Conservation (phyloP, 1,139 yeast species). For the Zygosaccharomyces pseudobailii region DNA sequence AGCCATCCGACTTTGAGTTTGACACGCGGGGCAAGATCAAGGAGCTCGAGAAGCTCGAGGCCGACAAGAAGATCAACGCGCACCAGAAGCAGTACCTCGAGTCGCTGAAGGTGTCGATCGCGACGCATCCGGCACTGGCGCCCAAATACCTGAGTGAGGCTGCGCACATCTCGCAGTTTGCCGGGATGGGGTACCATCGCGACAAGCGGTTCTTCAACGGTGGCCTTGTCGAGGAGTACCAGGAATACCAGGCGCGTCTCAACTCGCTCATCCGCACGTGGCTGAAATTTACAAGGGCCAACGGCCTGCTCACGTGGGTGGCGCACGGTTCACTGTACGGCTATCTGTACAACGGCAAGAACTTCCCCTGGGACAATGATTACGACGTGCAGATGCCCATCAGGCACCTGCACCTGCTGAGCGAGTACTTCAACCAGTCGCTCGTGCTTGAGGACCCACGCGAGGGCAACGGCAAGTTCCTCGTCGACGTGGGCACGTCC, state of each 20-base stretch:
- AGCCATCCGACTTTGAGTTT: conserved; percentile 26
- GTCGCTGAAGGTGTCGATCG: conserved; percentile 22
- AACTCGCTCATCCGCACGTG: conserved; percentile 55
- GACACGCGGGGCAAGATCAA: conserved; percentile 23
- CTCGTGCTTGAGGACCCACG: conserved; percentile 58
- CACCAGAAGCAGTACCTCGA: conserved; percentile 28
- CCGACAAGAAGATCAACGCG: conserved; percentile 3
- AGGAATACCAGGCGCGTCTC: conserved; percentile 43
- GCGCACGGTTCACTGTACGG: conserved; percentile 67
- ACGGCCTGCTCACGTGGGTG: conserved; percentile 54
- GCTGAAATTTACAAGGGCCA: conserved; percentile 52
- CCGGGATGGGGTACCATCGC: conserved; percentile 57
- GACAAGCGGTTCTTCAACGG: conserved; percentile 72
- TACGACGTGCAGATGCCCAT: conserved; percentile 69
- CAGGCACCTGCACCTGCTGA: conserved; percentile 47
- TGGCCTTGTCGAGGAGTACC: conserved; percentile 34
- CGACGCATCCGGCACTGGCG: conserved; percentile 26
- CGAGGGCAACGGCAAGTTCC: conserved; percentile 57
- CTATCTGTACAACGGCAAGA: conserved; percentile 63
- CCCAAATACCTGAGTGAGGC: conserved; percentile 52
- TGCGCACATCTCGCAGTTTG: conserved; percentile 19
- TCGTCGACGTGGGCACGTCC: conserved; percentile 50
- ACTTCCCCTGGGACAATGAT: conserved; percentile 72
- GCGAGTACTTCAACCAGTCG: conserved; percentile 48
- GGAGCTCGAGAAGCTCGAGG: conserved; percentile 19